A percentile compares a stretch with the other conserved stretches of the same genome.
These are phyloP conservation scores for Clonostachys solani DNA, from an alignment of 2,329 filamentous ascomycete species.

Conservation along the genomic window DNA sequence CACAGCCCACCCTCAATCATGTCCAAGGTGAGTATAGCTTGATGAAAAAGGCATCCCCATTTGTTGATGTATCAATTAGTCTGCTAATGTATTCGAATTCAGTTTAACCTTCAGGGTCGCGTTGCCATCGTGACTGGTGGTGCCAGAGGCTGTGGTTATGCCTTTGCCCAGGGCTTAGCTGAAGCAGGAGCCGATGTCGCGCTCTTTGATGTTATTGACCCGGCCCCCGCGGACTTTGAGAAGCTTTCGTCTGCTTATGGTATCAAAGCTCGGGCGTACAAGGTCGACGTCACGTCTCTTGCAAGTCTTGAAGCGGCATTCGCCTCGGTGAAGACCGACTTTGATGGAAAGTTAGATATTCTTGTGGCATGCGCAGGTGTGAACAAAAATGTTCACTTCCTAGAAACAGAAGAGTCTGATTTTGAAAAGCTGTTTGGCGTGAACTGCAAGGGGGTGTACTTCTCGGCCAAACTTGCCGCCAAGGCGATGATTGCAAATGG, in stretches of 20 bases:
- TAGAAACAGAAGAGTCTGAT: constrained; percentile 55
- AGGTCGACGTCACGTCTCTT: constrained; percentile 42
- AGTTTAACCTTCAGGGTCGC: constrained; percentile 45
- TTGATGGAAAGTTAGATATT: constrained; percentile 46
- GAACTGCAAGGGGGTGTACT: constrained; percentile 62
- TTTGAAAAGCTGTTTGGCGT: constrained; percentile 61
- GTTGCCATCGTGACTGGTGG: constrained; percentile 41
- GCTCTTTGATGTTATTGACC: constrained; percentile 53
- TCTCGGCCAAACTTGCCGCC: constrained; percentile 46
- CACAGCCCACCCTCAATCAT: no score
- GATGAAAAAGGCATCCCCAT: no score
- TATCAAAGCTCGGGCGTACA: constrained; percentile 38
- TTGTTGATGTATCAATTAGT: neutral
- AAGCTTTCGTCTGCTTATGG: constrained; percentile 32
- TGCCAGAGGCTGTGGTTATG: constrained; percentile 57
- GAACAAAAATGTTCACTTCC: constrained; percentile 55
- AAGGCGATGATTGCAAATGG: constrained; percentile 45
- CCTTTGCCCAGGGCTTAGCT: constrained; percentile 53
- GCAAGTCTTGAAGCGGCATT: constrained; percentile 44
- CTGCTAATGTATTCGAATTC: neutral
- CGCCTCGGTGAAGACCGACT: constrained; percentile 34
- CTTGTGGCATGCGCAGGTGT: constrained; percentile 56
- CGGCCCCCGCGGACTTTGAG: constrained; percentile 33
- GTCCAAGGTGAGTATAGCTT: no score
- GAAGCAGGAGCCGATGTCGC: constrained; percentile 55